phyloP scores from a whole-genome alignment of 805 yeast genomes.

The Isabelozyma pseudorhagii region DNA sequence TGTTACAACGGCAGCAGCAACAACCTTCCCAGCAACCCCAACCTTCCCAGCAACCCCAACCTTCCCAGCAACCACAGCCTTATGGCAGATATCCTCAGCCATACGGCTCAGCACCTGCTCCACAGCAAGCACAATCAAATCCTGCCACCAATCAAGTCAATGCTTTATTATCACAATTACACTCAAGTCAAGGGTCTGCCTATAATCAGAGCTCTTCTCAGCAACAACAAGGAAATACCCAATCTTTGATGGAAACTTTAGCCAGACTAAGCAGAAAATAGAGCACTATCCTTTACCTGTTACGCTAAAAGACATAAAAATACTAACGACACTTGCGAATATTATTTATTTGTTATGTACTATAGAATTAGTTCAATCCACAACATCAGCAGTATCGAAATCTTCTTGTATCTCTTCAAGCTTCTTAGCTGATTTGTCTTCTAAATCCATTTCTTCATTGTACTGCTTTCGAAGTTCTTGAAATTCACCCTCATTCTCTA shows the following conservation, averaged over 20 bases:
- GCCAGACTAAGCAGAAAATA: slow-evolving; percentile 32
- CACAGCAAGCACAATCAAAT: slow-evolving; percentile 5
- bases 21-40: slow-evolving; percentile 14
- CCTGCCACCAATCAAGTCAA: slow-evolving; percentile 22
- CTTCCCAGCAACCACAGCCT: slow-evolving; percentile 2
- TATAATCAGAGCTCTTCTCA: slow-evolving; percentile 2
- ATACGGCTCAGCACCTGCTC: slow-evolving; percentile 11
- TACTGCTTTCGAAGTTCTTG: slow-evolving; percentile 49
- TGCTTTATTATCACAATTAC: slow-evolving; percentile 24
- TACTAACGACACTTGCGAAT: not conserved
- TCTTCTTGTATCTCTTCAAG: slow-evolving; percentile 6
- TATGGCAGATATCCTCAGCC: slow-evolving; percentile 8
- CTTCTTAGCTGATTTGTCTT: slow-evolving; percentile 4
- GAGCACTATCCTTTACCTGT: not conserved
- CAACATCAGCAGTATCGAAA: slow-evolving; percentile 17
- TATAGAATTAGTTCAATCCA: slow-evolving; percentile 11
- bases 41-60: not conserved
- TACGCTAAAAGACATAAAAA: not conserved
- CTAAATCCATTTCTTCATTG: slow-evolving; percentile 18
- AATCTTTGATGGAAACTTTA: slow-evolving; percentile 33
- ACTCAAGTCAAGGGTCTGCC: slow-evolving; percentile 7
- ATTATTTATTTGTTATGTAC: not conserved
- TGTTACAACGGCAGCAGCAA: slow-evolving; percentile 26
- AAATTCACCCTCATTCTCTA: slow-evolving; percentile 73
- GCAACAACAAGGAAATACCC: slow-evolving; percentile 8